These are phyloP conservation scores for Geotrichum carabidarum DNA, from an alignment of 1,139 yeast genomes.

Conservation along the genomic window DNA sequence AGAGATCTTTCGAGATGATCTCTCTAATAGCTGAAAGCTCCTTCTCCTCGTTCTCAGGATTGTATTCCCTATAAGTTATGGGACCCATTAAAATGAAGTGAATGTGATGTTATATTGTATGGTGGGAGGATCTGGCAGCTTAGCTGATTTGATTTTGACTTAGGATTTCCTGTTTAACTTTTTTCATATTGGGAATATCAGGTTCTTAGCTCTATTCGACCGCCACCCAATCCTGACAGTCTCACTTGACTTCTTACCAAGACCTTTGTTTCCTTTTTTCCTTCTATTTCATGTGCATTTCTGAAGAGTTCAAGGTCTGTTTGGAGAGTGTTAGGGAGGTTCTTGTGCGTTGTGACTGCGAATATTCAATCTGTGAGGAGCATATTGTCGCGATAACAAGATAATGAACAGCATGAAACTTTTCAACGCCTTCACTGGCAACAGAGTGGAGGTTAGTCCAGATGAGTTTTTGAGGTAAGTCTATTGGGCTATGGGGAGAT, in stretches of 20 bases:
- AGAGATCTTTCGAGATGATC: constrained; percentile 55
- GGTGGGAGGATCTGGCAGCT: no score
- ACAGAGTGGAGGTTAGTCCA: constrained; percentile 22
- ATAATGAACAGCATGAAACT: constrained; percentile 24
- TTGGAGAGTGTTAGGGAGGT: background rate
- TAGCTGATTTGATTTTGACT: background rate
- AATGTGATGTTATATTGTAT: no score
- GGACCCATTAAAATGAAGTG: background rate
- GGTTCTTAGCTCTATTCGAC: background rate
- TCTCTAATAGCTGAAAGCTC: constrained; percentile 38
- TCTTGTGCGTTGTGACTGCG: background rate
- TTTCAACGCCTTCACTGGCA: constrained; percentile 26
- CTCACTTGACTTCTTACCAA: no score
- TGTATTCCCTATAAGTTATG: constrained; percentile 25
- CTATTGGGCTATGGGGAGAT: background rate
- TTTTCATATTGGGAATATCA: background rate
- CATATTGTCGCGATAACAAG: background rate
- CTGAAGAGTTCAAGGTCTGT: background rate
- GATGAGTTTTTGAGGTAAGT: constrained; percentile 27
- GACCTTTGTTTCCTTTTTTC: background rate
- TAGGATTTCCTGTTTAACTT: background rate
- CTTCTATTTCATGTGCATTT: background rate
- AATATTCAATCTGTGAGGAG: background rate
- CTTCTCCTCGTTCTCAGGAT: constrained; percentile 31
- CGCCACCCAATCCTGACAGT: background rate